phyloP scores from a whole-genome alignment of 495 filamentous ascomycete species.

The Podospora pseudopauciseta region DNA sequence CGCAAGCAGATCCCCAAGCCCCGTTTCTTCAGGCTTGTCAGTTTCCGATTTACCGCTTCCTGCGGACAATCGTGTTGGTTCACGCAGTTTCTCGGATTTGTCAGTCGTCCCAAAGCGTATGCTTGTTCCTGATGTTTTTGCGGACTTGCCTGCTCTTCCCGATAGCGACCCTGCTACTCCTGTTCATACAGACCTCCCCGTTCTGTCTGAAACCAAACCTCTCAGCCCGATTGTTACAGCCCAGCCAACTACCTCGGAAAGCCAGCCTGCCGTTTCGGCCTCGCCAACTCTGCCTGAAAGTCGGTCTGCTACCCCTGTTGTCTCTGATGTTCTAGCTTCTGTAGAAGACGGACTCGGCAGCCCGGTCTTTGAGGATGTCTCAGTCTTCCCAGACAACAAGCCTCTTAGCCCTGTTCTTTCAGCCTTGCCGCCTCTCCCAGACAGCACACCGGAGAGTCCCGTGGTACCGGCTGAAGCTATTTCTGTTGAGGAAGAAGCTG shows the following conservation, averaged over 20 bases:
- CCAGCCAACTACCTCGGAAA: neutral
- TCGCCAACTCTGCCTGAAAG: conserved; percentile 9
- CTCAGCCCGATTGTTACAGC: neutral
- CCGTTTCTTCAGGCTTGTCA: neutral
- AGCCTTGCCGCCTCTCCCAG: conserved; percentile 5
- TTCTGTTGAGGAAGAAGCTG: neutral
- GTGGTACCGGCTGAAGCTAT: neutral
- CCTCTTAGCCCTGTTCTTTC: neutral
- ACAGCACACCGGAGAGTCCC: neutral
- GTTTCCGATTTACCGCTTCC: neutral
- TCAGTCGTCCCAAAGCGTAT: neutral
- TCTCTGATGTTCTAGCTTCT: neutral
- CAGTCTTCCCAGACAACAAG: neutral
- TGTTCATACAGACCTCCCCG: neutral
- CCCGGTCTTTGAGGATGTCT: neutral
- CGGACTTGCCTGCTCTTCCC: neutral
- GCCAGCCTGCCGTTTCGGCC: neutral
- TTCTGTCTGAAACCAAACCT: conserved; percentile 8
- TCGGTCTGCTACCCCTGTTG: neutral
- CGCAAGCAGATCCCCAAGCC: neutral
- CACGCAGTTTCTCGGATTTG: too few species aligned
- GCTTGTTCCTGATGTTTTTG: neutral
- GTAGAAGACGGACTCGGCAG: neutral
- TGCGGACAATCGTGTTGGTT: too few species aligned
- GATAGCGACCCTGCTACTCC: conserved; percentile 5